Conservation (phyloP, 306 rosid species). For the Begonia fuchsioides region DNA sequence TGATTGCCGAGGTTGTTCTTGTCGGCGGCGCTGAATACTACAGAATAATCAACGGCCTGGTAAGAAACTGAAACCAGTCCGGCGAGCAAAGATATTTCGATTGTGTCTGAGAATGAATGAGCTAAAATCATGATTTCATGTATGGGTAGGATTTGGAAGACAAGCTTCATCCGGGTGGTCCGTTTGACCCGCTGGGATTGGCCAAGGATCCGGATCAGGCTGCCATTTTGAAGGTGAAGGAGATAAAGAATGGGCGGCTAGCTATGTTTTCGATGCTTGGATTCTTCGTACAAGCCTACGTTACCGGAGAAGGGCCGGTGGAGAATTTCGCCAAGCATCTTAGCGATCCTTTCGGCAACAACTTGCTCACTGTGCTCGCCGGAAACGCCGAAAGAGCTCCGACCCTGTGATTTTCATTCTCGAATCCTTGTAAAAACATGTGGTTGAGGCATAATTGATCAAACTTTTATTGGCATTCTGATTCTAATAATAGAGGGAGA, state of each 20-base stretch:
- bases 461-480: no score
- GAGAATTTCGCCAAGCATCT: constrained; percentile 94
- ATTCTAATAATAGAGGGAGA: no score
- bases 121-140: not conserved
- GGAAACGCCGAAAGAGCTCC: constrained; percentile 78
- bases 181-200: no score
- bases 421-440: not conserved
- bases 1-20: no score
- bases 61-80: constrained; percentile 19
- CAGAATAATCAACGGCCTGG: no score
- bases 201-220: constrained; percentile 97
- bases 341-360: constrained; percentile 96
- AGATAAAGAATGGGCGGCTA: constrained; percentile 90
- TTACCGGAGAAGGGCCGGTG: no score
- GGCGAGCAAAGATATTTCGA: not conserved
- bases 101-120: not conserved
- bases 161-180: constrained; percentile 97
- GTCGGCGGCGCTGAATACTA: no score
- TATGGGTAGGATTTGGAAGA: constrained; percentile 63
- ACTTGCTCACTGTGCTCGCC: constrained; percentile 81
- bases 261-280: constrained; percentile 99
- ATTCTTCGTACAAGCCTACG: constrained; percentile 83
- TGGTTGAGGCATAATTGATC: no score
- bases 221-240: constrained; percentile 88
- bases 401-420: constrained; percentile 44